Evolutionary conservation across 1,284 basidiomycete species (phyloP).

Genomic region (Wallemia ichthyophaga): DNA sequence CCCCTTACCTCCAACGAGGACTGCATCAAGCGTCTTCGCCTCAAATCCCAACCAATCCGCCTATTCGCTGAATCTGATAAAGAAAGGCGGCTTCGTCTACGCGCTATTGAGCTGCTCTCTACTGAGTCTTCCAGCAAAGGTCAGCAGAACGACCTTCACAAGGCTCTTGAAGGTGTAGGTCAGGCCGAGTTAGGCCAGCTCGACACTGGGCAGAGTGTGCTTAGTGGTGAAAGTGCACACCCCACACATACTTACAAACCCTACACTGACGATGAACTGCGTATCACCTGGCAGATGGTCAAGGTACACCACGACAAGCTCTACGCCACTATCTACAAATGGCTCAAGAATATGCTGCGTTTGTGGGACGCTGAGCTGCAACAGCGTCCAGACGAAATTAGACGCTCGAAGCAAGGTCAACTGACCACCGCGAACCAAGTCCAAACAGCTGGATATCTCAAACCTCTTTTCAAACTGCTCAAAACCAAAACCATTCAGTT

Average conservation of each 20-base stretch:
- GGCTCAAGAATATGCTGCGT: slow-evolving; percentile 34
- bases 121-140: background rate
- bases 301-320: background rate
- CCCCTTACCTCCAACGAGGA: slow-evolving; percentile 90
- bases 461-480: slow-evolving; percentile 74
- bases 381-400: slow-evolving; percentile 38
- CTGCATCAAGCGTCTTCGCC: slow-evolving; percentile 53
- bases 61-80: slow-evolving; percentile 87
- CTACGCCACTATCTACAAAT: background rate
- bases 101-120: slow-evolving; percentile 60
- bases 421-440: slow-evolving; percentile 79
- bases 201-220: no score
- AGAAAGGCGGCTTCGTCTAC: slow-evolving; percentile 58
- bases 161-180: slow-evolving; percentile 36
- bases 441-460: slow-evolving; percentile 83
- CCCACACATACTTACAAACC: no score
- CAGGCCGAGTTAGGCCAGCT: slow-evolving; percentile 32
- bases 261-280: no score
- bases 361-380: slow-evolving; percentile 92
- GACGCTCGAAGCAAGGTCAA: slow-evolving; percentile 67
- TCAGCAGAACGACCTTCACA: slow-evolving; percentile 65
- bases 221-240: no score
- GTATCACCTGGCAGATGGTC: background rate
- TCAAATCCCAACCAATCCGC: slow-evolving; percentile 75
- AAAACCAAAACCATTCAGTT: slow-evolving; percentile 49